phyloP scores from a whole-genome alignment of 2,329 filamentous ascomycete species.

The Fusarium tricinctum region DNA sequence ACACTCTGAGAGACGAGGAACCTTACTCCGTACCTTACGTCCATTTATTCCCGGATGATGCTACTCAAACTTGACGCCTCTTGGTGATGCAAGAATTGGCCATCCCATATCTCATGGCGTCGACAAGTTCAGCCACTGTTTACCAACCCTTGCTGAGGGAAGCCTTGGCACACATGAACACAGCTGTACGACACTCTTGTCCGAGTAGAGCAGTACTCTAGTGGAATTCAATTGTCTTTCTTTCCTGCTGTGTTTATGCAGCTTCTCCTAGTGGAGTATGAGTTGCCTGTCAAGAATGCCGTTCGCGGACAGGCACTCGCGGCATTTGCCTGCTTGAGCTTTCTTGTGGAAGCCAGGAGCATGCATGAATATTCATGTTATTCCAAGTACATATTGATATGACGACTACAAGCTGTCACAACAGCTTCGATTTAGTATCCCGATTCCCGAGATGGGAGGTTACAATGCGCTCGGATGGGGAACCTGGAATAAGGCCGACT shows the following conservation, averaged over 20 bases:
- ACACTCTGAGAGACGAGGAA: conserved; percentile 6
- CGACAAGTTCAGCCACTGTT: conserved; percentile 10
- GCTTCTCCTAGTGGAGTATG: conserved; percentile 1
- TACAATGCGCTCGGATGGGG: conserved; percentile 19
- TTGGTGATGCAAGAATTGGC: conserved; percentile 31
- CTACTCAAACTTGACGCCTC: conserved; percentile 15
- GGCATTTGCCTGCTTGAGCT: conserved; percentile 36
- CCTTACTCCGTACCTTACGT: background rate
- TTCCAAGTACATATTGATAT: conserved; percentile 24
- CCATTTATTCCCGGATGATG: conserved; percentile 25
- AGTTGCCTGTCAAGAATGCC: conserved; percentile 1
- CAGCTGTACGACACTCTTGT: conserved; percentile 11
- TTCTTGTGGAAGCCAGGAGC: conserved; percentile 25
- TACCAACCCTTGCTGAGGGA: conserved; percentile 6
- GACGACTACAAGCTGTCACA: conserved; percentile 22
- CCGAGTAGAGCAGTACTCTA: conserved; percentile 16
- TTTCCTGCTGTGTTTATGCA: conserved; percentile 19
- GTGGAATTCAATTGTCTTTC: conserved; percentile 28
- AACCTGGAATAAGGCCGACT: conserved; percentile 5
- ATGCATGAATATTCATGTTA: conserved; percentile 12
- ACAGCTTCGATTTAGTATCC: conserved; percentile 6
- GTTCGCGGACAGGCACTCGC: conserved; percentile 32
- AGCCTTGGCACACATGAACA: conserved; percentile 23
- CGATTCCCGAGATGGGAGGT: conserved; percentile 33
- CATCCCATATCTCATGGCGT: conserved; percentile 14